Evolutionary conservation across 169 alveolate species (phyloP), one percentile per base, ranked within the genome.

Genomic region (Perkinsus marinus): DNA sequence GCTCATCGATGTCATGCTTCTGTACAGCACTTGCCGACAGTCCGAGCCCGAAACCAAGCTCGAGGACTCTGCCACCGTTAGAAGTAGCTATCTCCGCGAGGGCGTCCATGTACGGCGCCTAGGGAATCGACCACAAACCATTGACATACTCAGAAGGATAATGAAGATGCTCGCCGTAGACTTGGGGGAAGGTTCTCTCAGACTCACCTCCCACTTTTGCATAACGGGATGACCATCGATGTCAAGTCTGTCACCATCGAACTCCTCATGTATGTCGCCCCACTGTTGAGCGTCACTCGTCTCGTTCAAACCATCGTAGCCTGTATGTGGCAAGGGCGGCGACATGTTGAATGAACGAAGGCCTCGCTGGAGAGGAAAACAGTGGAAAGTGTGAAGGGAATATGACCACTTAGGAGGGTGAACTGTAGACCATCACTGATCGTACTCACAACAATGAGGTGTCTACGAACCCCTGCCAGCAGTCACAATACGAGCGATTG

Each of bases 161-260:
- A n/a, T n/a, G n/a, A n/a, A n/a, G n/a, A n/a, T n/a, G n/a, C n/a
- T n/a, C n/a, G n/a, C n/a, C n/a, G n/a, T n/a, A n/a, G n/a, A n/a
- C n/a, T n/a, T n/a, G n/a, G n/a, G n/a, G n/a, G n/a, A n/a, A n/a
- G n/a, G n/a, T n/a, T n/a, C 34, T 57, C 79, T 57, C 79, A 57
- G 22, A 57, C 79, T 57, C 46, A 39, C 38, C 43, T 89, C 91
- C 91, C 91, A 89, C 68, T 89, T 39, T 37, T 89, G 68, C 91
- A 89, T 89, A 22, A 89, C 91, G 19, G 91, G 91, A 89, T 89
- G 91, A 22, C 91, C 91, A 22, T 89, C 91, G 91, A 89, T 89
- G 37, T 39, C 38, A 36, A 89, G 91, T 26, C 79, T 57, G 30
- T 57, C 79, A 57, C 79, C 79, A 26, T 57, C 22, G 79, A 57